phyloP scores from a whole-genome alignment of 2,329 filamentous ascomycete species.

The Rosellinia necatrix region DNA sequence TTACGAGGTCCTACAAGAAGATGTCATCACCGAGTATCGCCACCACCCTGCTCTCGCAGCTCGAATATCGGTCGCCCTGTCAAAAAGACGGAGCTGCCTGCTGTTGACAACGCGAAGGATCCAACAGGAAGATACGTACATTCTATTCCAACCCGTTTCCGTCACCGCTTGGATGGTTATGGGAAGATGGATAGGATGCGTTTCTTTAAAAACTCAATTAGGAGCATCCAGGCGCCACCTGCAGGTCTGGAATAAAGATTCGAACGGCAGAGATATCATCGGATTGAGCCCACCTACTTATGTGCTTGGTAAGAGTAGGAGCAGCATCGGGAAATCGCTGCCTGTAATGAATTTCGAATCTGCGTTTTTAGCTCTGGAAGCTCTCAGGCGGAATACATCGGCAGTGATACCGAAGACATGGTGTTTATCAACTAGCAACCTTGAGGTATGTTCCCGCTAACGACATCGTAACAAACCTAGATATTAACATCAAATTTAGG shows the following conservation, averaged over 20 bases:
- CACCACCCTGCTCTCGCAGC: constrained; percentile 20
- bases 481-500: background rate
- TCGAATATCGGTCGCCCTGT: constrained; percentile 19
- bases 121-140: constrained; percentile 18
- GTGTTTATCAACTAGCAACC: constrained; percentile 12
- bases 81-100: constrained; percentile 14
- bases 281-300: constrained; percentile 12
- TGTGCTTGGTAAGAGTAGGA: constrained; percentile 18
- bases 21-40: constrained; percentile 15
- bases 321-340: constrained; percentile 10
- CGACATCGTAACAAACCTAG: background rate
- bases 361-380: constrained; percentile 4
- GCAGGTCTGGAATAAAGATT: constrained; percentile 12
- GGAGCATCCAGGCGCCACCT: constrained; percentile 16
- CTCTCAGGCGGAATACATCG: background rate
- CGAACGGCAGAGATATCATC: constrained; percentile 5
- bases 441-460: constrained; percentile 7
- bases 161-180: constrained; percentile 10
- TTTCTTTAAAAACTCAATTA: constrained; percentile 12
- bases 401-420: background rate
- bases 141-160: constrained; percentile 16
- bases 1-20: constrained; percentile 8
- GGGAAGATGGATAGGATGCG: constrained; percentile 15
- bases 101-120: constrained; percentile 18
- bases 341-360: constrained; percentile 12